Percentiles rank a stretch among this genome's conserved stretches.
Evolutionary conservation across 2,329 filamentous ascomycete species (phyloP).

Genomic region (Phyllosticta ampelicida): DNA sequence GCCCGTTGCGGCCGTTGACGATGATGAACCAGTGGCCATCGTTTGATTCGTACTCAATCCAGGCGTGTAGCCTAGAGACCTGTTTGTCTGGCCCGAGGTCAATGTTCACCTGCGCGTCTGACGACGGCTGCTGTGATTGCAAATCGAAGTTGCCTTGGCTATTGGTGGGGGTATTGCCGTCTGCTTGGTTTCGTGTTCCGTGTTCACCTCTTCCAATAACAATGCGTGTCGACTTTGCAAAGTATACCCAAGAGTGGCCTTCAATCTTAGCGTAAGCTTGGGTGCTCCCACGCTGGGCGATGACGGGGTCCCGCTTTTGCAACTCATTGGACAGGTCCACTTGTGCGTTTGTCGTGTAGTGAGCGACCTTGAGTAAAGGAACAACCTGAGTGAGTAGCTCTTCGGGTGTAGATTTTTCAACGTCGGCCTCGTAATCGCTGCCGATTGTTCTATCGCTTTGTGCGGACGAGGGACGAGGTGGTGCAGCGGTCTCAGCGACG

Average conservation of each 20-base stretch:
- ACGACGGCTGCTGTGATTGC: conserved; percentile 3
- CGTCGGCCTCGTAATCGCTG: conserved; percentile 31
- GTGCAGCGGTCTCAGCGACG: conserved; percentile 13
- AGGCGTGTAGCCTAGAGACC: conserved; percentile 39
- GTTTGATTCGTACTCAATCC: conserved; percentile 36
- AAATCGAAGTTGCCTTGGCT: conserved; percentile 12
- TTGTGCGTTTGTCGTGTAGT: conserved; percentile 44
- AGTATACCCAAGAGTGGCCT: conserved; percentile 75
- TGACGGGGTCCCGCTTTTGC: conserved; percentile 24
- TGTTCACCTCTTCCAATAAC: conserved; percentile 55
- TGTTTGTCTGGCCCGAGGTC: conserved; percentile 55
- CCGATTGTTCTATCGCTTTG: conserved; percentile 25
- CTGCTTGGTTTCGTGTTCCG: conserved; percentile 19
- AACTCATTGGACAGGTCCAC: conserved; percentile 46
- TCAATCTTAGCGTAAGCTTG: conserved; percentile 72
- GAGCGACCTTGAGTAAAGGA: conserved; percentile 32
- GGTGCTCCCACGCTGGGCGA: conserved; percentile 33
- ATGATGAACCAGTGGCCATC: conserved; percentile 63
- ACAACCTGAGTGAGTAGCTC: conserved; percentile 21
- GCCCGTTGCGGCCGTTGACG: conserved; percentile 84
- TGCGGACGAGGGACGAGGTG: conserved; percentile 26
- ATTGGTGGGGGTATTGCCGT: conserved; percentile 14
- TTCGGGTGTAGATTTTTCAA: conserved; percentile 26
- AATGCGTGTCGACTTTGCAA: conserved; percentile 63
- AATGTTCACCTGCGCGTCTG: conserved; percentile 55